These are phyloP conservation scores for Wickerhamiella sorbophila DNA, from an alignment of 805 yeast species.

Conservation along the genomic window DNA sequence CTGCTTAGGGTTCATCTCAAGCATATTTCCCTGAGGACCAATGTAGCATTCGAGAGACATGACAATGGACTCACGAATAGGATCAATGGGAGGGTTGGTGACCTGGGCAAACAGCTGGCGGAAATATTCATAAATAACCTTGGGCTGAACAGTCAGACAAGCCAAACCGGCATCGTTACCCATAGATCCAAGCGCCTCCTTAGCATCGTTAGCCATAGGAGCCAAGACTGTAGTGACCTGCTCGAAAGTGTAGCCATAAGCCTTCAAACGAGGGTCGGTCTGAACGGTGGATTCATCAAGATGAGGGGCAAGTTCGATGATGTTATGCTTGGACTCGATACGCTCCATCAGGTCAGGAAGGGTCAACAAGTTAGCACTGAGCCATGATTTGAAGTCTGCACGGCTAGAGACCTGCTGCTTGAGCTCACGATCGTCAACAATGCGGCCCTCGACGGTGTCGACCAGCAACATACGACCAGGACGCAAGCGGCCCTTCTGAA, in stretches of 20 bases:
- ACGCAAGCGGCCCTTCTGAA: slow-evolving; percentile 84
- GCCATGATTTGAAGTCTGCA: slow-evolving; percentile 89
- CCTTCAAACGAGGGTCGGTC: slow-evolving; percentile 66
- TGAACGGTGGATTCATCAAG: slow-evolving; percentile 36
- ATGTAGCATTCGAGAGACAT: slow-evolving; percentile 95
- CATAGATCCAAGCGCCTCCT: slow-evolving; percentile 95
- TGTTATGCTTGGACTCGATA: slow-evolving; percentile 31
- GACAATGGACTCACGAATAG: slow-evolving; percentile 90
- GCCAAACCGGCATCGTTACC: slow-evolving; percentile 96
- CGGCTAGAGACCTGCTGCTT: slow-evolving; percentile 66
- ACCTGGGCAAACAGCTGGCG: slow-evolving; percentile 96
- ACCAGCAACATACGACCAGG: slow-evolving; percentile 95
- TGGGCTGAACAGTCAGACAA: slow-evolving; percentile 86
- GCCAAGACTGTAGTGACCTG: slow-evolving; percentile 70
- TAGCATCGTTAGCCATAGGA: slow-evolving; percentile 87
- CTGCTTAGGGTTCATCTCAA: slow-evolving; percentile 85
- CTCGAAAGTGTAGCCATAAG: slow-evolving; percentile 91
- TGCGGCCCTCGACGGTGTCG: slow-evolving; percentile 82
- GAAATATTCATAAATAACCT: slow-evolving; percentile 80
- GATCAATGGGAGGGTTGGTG: slow-evolving; percentile 97
- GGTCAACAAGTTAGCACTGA: slow-evolving; percentile 69
- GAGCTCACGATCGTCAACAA: slow-evolving; percentile 85
- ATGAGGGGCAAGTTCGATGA: slow-evolving; percentile 15
- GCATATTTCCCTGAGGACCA: slow-evolving; percentile 95
- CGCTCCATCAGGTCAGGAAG: slow-evolving; percentile 61